phyloP scores from a whole-genome alignment of 306 rosid genomes.

The Trifolium subterraneum region DNA sequence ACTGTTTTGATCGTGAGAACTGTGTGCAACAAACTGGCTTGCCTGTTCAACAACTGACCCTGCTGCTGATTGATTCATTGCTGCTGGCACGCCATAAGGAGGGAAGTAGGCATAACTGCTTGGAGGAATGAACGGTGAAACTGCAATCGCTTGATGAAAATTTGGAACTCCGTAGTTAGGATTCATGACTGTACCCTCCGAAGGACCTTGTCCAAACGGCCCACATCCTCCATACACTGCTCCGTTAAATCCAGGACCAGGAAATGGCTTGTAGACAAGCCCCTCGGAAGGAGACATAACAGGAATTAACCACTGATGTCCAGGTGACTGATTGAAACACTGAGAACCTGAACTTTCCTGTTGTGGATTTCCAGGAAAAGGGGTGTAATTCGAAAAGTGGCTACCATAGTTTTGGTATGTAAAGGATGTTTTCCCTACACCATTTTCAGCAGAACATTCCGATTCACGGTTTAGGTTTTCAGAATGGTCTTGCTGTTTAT shows the following conservation, averaged over 20 bases:
- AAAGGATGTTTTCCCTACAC: conserved; percentile 67
- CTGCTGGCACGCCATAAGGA: conserved; percentile 67
- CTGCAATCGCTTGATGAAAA: conserved; percentile 64
- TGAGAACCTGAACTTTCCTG: conserved; percentile 53
- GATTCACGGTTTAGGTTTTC: conserved; percentile 62
- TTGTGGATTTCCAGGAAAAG: conserved; percentile 51
- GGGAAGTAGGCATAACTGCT: conserved; percentile 60
- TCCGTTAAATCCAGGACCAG: conserved; percentile 69
- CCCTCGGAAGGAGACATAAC: conserved; percentile 93
- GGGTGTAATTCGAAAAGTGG: conserved; percentile 60
- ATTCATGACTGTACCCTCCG: conserved; percentile 54
- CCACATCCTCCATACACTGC: conserved; percentile 65
- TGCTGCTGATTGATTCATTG: conserved; percentile 55
- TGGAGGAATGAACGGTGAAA: conserved; percentile 54
- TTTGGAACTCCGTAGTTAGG: conserved; percentile 64
- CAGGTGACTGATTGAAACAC: conserved; percentile 71
- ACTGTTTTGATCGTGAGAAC: conserved; percentile 36
- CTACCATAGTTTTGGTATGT: conserved; percentile 55
- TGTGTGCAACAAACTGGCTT: conserved; percentile 51
- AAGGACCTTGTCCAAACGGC: conserved; percentile 59
- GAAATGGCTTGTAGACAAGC: conserved; percentile 88
- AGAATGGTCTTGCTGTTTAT: conserved; percentile 55
- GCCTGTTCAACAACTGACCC: conserved; percentile 65
- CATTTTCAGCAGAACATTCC: conserved; percentile 86
- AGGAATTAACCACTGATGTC: conserved; percentile 86